phyloP scores from a whole-genome alignment of 345 rosid genomes.

The Garcia nutans region DNA sequence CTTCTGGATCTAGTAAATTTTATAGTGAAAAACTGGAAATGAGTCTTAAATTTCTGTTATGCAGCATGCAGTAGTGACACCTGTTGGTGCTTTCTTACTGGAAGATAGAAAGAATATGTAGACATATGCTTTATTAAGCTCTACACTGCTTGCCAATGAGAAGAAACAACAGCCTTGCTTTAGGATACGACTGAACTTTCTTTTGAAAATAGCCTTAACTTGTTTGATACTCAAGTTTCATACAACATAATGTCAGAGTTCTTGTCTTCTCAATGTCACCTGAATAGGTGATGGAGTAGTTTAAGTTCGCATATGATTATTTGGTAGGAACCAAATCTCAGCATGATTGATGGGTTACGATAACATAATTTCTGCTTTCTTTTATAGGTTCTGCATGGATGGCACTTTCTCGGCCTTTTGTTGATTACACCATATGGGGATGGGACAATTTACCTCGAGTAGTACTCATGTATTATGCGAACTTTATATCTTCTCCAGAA shows the following conservation, averaged over 20 bases:
- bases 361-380: not conserved
- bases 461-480: conserved; percentile 86
- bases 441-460: conserved; percentile 96
- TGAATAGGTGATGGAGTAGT: not conserved
- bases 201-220: too few relatives aligned
- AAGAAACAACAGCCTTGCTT: not conserved
- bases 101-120: not conserved
- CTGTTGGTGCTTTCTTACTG: not conserved
- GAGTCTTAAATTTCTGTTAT: not conserved
- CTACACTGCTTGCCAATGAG: not conserved
- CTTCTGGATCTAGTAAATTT: not conserved
- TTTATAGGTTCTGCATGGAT: conserved; percentile 94
- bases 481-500: conserved; percentile 94
- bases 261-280: not conserved
- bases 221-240: not conserved
- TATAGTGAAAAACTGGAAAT: not conserved
- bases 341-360: not conserved
- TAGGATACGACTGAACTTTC: not conserved
- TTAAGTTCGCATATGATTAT: not conserved
- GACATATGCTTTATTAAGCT: not conserved
- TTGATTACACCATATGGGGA: conserved; percentile 96
- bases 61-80: not conserved
- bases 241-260: not conserved
- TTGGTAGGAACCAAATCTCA: not conserved
- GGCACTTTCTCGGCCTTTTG: conserved; percentile 86